These are phyloP conservation scores for Microbotryum scabiosae DNA, from an alignment of 1,284 basidiomycete species.

Conservation along the genomic window DNA sequence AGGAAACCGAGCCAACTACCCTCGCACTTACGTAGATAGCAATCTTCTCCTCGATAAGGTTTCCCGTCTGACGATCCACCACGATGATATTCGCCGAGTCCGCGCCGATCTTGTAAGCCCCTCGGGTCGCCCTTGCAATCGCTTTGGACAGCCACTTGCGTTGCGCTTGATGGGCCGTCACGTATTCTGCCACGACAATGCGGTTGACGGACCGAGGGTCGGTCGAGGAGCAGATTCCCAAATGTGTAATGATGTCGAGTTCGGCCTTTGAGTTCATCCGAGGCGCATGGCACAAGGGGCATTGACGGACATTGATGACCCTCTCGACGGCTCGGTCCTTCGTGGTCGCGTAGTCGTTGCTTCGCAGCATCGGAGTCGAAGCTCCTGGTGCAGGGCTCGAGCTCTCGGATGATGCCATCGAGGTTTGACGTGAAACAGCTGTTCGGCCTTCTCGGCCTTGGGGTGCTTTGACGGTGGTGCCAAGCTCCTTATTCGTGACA, in stretches of 20 bases:
- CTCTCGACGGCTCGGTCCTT: conserved; percentile 42
- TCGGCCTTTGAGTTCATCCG: conserved; percentile 76
- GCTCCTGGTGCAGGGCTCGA: neutral
- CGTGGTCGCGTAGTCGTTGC: conserved; percentile 36
- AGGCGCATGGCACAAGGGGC: conserved; percentile 85
- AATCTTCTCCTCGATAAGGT: conserved; percentile 94
- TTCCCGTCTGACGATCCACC: conserved; percentile 80
- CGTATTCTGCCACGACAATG: conserved; percentile 83
- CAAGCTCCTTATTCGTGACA: conserved; percentile 18
- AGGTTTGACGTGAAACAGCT: neutral
- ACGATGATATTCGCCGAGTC: conserved; percentile 92
- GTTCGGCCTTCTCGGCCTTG: neutral
- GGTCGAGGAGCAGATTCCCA: conserved; percentile 81
- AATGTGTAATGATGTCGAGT: conserved; percentile 45
- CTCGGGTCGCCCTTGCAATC: conserved; percentile 53
- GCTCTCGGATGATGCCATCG: conserved; percentile 6
- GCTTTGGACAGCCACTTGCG: conserved; percentile 93
- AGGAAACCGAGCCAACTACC: neutral
- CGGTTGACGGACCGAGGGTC: conserved; percentile 86
- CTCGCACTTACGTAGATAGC: conserved; percentile 66
- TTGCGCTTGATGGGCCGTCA: conserved; percentile 90
- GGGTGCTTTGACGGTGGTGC: conserved; percentile 14
- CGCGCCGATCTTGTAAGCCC: conserved; percentile 85
- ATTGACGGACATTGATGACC: conserved; percentile 91
- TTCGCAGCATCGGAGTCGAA: neutral